Conservation (phyloP, 805 yeast species). For the Metschnikowia henanensis region DNA sequence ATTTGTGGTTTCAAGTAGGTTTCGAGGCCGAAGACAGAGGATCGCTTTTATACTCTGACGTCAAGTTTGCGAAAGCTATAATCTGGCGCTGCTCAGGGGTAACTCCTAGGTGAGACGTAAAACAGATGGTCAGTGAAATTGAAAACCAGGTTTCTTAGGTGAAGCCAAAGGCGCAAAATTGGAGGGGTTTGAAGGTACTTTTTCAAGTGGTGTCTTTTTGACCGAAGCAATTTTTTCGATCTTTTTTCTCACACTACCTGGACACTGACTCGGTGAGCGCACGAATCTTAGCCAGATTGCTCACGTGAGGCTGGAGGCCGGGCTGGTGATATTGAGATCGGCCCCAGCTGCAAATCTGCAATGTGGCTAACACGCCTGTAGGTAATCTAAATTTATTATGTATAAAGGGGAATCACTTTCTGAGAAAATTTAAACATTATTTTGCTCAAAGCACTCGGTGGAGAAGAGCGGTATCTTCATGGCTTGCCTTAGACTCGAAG, state of each 20-base stretch:
- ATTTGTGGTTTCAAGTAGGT: conserved; percentile 1
- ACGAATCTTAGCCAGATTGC: conserved; percentile 8
- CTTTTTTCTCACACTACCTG: conserved; percentile 12
- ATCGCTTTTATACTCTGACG: conserved; percentile 9
- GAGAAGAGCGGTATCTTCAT: neutral
- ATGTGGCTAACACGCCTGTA: too few relatives aligned
- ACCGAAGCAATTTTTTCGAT: conserved; percentile 6
- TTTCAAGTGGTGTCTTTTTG: neutral
- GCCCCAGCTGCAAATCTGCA: neutral
- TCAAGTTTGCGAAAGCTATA: conserved; percentile 4
- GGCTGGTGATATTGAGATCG: neutral
- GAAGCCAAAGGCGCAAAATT: conserved; percentile 2
- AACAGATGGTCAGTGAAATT: neutral
- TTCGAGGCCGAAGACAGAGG: conserved; percentile 3
- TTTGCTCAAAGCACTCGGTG: conserved; percentile 9
- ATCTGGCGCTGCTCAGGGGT: conserved; percentile 4
- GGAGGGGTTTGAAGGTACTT: conserved; percentile 1
- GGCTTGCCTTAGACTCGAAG: neutral
- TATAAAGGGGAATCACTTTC: too few relatives aligned
- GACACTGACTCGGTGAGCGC: conserved; percentile 16
- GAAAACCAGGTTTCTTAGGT: conserved; percentile 3
- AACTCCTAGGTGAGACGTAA: neutral
- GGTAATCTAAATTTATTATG: too few relatives aligned
- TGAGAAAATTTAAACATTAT: too few relatives aligned
- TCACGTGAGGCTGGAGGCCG: conserved; percentile 7